Percentiles rank a stretch among this genome's conserved stretches.
Conservation (phyloP, 352 stramenopile species). For the Globisporangium abappressorium region DNA sequence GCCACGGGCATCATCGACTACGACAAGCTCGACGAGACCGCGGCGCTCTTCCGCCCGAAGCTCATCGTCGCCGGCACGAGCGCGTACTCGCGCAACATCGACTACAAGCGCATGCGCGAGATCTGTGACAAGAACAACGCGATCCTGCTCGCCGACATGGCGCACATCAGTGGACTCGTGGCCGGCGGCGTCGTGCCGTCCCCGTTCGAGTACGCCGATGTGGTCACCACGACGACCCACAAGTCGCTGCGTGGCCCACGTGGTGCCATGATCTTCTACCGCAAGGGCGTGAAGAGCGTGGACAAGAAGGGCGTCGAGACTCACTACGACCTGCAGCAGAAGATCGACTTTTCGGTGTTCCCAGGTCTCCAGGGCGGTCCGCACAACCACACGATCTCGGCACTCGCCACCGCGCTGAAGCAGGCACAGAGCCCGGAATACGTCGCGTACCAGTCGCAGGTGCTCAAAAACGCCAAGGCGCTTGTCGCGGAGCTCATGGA, state of each 20-base stretch:
- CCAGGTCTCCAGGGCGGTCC: conserved; percentile 97
- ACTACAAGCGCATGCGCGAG: conserved; percentile 98
- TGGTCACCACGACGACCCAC: conserved; percentile 99
- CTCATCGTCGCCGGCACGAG: conserved; percentile 98
- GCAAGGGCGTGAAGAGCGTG: conserved; percentile 91
- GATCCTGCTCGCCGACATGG: conserved; percentile 98
- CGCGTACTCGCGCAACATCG: conserved; percentile 98
- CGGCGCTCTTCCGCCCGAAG: conserved; percentile 94
- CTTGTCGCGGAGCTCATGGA: conserved; percentile 88
- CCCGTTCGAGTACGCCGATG: conserved; percentile 97
- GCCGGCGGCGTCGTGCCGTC: conserved; percentile 94
- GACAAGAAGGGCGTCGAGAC: conserved; percentile 96
- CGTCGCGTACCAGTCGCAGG: conserved; percentile 97
- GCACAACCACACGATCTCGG: conserved; percentile 99
- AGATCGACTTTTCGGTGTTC: conserved; percentile 99
- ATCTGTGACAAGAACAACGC: conserved; percentile 94
- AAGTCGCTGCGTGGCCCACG: conserved; percentile 98
- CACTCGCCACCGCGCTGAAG: conserved; percentile 96
- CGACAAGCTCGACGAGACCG: conserved; percentile 95
- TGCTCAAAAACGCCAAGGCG: conserved; percentile 89
- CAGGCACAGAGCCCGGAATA: conserved; percentile 95
- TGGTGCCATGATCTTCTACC: conserved; percentile 99
- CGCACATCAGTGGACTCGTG: conserved; percentile 99
- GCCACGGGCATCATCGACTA: conserved; percentile 98
- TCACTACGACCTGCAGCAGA: conserved; percentile 95